phyloP scores from a whole-genome alignment of 2,329 filamentous ascomycete genomes.

The Plectosphaerella plurivora region DNA sequence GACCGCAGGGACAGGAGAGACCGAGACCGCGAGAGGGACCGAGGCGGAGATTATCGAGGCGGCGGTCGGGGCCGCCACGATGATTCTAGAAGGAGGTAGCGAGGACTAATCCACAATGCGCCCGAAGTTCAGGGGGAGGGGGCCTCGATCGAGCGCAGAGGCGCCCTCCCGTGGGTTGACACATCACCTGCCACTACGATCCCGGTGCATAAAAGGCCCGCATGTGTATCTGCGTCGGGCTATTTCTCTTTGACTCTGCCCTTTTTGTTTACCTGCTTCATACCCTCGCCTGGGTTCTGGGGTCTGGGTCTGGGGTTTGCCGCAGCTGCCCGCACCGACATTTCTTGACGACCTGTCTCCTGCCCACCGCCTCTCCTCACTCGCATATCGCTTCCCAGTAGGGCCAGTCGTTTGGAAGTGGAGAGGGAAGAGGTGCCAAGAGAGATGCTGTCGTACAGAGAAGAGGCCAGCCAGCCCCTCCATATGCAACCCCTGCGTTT shows the following conservation, averaged over 20 bases:
- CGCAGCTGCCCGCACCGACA: neutral
- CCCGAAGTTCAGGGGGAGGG: conserved; percentile 11
- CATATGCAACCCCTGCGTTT: neutral
- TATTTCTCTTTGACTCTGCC: no score
- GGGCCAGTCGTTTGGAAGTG: neutral
- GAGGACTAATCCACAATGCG: conserved; percentile 8
- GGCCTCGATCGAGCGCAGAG: no score
- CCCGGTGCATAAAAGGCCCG: no score
- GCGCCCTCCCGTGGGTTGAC: no score
- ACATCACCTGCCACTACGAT: no score
- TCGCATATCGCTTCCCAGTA: neutral
- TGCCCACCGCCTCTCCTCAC: neutral
- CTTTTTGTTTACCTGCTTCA: no score
- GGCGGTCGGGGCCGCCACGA: conserved; percentile 20
- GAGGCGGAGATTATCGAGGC: conserved; percentile 23
- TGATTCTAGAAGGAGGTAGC: conserved; percentile 16
- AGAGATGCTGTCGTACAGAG: neutral
- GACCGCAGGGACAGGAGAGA: conserved; percentile 26
- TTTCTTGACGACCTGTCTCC: neutral
- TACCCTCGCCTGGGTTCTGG: neutral
- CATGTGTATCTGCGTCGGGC: no score
- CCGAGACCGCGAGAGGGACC: conserved; percentile 25
- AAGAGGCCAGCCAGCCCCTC: no score
- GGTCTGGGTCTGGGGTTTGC: conserved; percentile 9
- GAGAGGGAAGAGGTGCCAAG: neutral